Conservation (phyloP, 176 grass and related monocot species). For the Microstegium vimineum region DNA sequence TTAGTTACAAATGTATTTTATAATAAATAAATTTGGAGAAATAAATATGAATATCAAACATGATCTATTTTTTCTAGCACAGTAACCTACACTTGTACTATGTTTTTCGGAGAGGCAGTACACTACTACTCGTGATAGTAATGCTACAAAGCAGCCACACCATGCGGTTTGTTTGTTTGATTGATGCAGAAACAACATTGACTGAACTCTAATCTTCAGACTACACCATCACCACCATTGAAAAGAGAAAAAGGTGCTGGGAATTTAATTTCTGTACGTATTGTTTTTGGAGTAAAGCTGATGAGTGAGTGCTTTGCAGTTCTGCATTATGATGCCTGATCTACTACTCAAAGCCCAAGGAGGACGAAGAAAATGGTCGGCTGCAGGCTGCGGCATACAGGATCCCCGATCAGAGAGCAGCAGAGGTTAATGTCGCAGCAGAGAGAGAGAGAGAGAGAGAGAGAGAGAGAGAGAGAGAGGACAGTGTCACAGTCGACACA, state of each 20-base stretch:
- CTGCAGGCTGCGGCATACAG: background rate
- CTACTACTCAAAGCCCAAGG: background rate
- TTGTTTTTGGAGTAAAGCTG: background rate
- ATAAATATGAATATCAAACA: too few species aligned
- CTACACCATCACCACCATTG: background rate
- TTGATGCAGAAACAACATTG: background rate
- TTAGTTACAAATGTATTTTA: too few species aligned
- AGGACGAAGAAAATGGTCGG: background rate
- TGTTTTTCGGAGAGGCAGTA: too few species aligned
- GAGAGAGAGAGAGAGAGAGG: too few species aligned
- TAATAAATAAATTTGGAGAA: too few species aligned
- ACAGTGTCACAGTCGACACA: slow-evolving; percentile 35
- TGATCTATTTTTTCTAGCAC: too few species aligned
- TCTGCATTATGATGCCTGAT: background rate
- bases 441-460: too few species aligned
- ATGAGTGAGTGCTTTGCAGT: background rate
- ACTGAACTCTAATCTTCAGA: background rate
- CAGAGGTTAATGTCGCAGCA: background rate
- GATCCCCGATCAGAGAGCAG: background rate
- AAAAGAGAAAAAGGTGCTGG: background rate
- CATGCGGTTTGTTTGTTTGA: background rate
- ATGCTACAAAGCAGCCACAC: background rate
- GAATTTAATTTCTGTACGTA: background rate
- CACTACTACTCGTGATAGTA: too few species aligned
- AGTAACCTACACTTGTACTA: too few species aligned